Evolutionary conservation across 306 rosid species (phyloP).

Genomic region (Lathyrus tuberosus): DNA sequence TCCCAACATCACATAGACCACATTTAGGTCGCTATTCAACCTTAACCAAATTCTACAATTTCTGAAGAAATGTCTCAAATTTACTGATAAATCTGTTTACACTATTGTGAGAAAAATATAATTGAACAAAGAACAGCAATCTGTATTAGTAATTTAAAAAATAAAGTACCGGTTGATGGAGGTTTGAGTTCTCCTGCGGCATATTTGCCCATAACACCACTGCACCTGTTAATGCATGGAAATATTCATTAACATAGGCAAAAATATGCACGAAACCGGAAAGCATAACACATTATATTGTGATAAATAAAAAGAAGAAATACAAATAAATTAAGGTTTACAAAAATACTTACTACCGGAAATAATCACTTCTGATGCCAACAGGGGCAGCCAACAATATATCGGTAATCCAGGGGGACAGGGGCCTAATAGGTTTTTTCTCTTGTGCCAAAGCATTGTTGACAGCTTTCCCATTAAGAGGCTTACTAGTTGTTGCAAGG

Average conservation of each 20-base stretch:
- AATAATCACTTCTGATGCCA: constrained; percentile 92
- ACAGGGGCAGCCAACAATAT: constrained; percentile 89
- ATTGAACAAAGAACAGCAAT: neutral
- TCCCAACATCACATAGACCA: no score
- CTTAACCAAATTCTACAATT: neutral
- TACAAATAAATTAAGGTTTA: constrained; percentile 5
- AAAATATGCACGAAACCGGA: neutral
- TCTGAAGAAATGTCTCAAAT: constrained; percentile 5
- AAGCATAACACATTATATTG: constrained; percentile 11
- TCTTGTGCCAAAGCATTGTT: constrained; percentile 57
- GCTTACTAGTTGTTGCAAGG: constrained; percentile 76
- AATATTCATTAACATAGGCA: constrained; percentile 13
- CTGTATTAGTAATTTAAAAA: constrained; percentile 15
- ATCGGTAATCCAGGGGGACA: constrained; percentile 98
- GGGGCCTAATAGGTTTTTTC: constrained; percentile 87
- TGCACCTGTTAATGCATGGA: constrained; percentile 72
- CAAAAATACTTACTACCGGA: constrained; percentile 78
- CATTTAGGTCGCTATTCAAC: no score
- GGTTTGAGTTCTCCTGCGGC: constrained; percentile 99
- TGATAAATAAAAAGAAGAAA: constrained; percentile 20
- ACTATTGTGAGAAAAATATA: neutral
- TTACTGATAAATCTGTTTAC: neutral
- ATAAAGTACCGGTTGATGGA: constrained; percentile 66
- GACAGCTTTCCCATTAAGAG: constrained; percentile 57
- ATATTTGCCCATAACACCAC: constrained; percentile 99